Evolutionary conservation across 2,329 filamentous ascomycete species (phyloP), one percentile per base, ranked within the genome.

Genomic region (Claviceps arundinis): DNA sequence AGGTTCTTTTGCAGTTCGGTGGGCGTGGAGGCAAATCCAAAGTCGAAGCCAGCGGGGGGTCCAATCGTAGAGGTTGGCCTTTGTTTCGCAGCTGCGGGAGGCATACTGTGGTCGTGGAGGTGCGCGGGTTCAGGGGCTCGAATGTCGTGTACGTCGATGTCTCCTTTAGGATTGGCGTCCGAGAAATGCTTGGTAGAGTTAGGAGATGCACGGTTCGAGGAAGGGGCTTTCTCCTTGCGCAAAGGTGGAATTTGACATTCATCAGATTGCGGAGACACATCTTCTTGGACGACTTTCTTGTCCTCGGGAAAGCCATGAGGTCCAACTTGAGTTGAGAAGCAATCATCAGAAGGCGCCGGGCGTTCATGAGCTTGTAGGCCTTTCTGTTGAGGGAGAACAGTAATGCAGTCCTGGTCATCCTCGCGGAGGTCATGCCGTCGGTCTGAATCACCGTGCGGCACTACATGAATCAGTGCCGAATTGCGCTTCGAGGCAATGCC

Each of bases 1-100:
- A 94, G 72, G 59, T 81, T 89, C 74, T 90, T 91, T 63, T 94
- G 89, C 67, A 94, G 88, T 60, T 90, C 84, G 1, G 87, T 90
- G 7, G 89, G 89, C 26, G 88, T 90, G 55, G 81, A 80, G 1
- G 87, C 85, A 68, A 94, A 94, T 17, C 89, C 88, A 62, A 87
- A 87, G 60, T 87, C 82, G 61, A 87, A 86, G n/a, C 77, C 79
- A 0, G 75, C 76, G 1, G 78, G 77, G 14, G 78, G 77, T 11
- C 77, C 78, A 54, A 80, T 78, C 2, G 76, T 79, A 47, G 75
- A 78, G 1, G 73, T 78, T 1, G 77, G 76, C 14, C 77, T 68
- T 13, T 67, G 61, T 44, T 62, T 58, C 45, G 59, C 17, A 16
- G 43, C 56, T 40, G 58, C 54, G 11, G 60, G 57, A 19, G 66